Base-by-base conservation (phyloP, 176 grass and related monocot genomes). In the Avena sativa region DNA sequence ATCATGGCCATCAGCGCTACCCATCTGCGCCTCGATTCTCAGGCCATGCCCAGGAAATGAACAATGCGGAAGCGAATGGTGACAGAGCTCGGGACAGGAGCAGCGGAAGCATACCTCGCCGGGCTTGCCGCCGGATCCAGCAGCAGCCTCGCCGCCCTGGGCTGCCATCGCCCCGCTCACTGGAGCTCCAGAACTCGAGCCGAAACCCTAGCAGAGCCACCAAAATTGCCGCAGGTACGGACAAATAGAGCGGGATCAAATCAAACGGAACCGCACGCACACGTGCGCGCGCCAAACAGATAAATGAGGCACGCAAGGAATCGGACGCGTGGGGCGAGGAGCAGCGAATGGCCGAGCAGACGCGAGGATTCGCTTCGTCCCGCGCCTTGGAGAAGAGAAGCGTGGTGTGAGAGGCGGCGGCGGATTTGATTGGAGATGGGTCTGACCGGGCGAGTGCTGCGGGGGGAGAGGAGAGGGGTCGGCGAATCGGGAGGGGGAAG, bases 141-240 rank as follows among this genome's bases (percentile, higher is more conserved):
- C 28, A 58, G 62, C 59, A 75, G 78, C 71, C 87, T 95, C 93
- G 59, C 78, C 88, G 55, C 88, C 94, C 66, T 88, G 87, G 75
- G 58, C 87, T 79, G 87, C 69, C 91, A 93, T 90, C n/a, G 9
- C 36, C 73, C 48, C 3, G 38, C 57, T 48, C 47, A 43, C 81
- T 49, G 40, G 40, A 71, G 65, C 66, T 17, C 82, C 19, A 55
- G 81, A 84, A 44, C 76, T 74, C 67, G 16, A 85, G 57, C 68
- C 3, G 28, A 32, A 89, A 74, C 88, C 55, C 76, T 74, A 74
- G 57, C 17, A 66, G 30, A 66, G 57, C 2, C 57, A 12, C 81
- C 44, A 30, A 10, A 47, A 12, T n/a, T 34, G 26, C 44, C 5
- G 74, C 10, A 1, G 50, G 46, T 61, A 84, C 64, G 52, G 53